A percentile compares a stretch with the other conserved stretches of the same genome.
These are phyloP conservation scores for Bipolaris gigantea DNA, from an alignment of 2,329 filamentous ascomycete species.

Conservation along the genomic window DNA sequence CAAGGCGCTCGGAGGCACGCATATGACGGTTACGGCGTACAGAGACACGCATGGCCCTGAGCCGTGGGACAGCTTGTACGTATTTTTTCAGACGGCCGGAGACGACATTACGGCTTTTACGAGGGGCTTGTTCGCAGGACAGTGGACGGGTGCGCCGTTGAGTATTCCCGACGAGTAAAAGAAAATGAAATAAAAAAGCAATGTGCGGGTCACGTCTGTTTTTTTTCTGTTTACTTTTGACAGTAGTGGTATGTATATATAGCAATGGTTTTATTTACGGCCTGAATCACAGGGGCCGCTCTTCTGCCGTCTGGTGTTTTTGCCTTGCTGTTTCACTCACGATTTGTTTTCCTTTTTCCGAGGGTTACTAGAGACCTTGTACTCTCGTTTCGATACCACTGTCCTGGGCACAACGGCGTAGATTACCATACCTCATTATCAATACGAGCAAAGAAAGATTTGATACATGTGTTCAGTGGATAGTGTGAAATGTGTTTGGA, in stretches of 20 bases:
- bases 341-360: not conserved
- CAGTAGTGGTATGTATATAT: not conserved
- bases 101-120: slow-evolving; percentile 39
- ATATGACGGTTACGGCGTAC: slow-evolving; percentile 45
- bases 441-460: no score
- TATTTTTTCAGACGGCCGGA: slow-evolving; percentile 37
- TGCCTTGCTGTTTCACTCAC: no score
- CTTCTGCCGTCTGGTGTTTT: no score
- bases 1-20: slow-evolving; percentile 43
- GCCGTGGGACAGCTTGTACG: slow-evolving; percentile 35
- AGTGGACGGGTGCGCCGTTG: slow-evolving; percentile 35
- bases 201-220: not conserved
- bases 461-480: no score
- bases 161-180: slow-evolving; percentile 26
- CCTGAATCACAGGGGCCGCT: no score
- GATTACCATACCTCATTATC: no score
- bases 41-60: slow-evolving; percentile 22
- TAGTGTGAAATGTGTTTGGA: not conserved
- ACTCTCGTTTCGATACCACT: not conserved
- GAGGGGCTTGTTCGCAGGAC: slow-evolving; percentile 25
- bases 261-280: not conserved
- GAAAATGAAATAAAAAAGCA: no score
- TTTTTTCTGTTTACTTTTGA: no score
- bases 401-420: not conserved
- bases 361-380: not conserved